A percentile compares a stretch with the other conserved stretches of the same genome.
Conservation (phyloP, 768 basidiomycete species). For the Psilocybe tampanensis region DNA sequence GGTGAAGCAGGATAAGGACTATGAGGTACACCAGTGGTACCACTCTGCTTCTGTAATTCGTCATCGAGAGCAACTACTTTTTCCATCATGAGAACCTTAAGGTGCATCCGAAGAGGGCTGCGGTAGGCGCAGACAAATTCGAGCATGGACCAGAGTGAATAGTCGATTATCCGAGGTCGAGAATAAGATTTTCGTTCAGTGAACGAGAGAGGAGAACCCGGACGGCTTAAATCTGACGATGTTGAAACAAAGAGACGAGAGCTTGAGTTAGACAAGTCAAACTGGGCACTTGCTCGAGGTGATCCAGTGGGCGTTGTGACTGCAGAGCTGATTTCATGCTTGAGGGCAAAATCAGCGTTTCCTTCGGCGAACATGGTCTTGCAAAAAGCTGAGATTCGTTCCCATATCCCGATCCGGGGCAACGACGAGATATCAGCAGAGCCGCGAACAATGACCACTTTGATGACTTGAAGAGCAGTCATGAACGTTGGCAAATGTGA, state of each 20-base stretch:
- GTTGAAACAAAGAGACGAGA: slow-evolving; percentile 23
- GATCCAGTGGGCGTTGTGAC: slow-evolving; percentile 54
- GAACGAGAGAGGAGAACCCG: slow-evolving; percentile 21
- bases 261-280: slow-evolving; percentile 27
- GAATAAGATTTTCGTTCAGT: slow-evolving; percentile 20
- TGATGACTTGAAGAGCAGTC: slow-evolving; percentile 66
- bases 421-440: slow-evolving; percentile 57
- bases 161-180: slow-evolving; percentile 67
- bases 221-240: slow-evolving; percentile 28
- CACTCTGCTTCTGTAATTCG: slow-evolving; percentile 41
- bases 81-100: slow-evolving; percentile 68
- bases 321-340: slow-evolving; percentile 42
- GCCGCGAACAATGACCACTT: slow-evolving; percentile 65
- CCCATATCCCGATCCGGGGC: slow-evolving; percentile 60
- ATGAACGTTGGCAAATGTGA: slow-evolving; percentile 44
- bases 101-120: slow-evolving; percentile 63
- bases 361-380: slow-evolving; percentile 56
- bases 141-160: slow-evolving; percentile 70
- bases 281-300: slow-evolving; percentile 47
- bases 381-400: slow-evolving; percentile 57
- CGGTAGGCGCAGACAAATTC: slow-evolving; percentile 66
- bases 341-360: slow-evolving; percentile 61
- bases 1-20: slow-evolving; percentile 28
- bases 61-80: slow-evolving; percentile 58
- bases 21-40: slow-evolving; percentile 11